These are phyloP conservation scores for Pseudonectria foliicola DNA, from an alignment of 2,329 filamentous ascomycete species.

Conservation along the genomic window DNA sequence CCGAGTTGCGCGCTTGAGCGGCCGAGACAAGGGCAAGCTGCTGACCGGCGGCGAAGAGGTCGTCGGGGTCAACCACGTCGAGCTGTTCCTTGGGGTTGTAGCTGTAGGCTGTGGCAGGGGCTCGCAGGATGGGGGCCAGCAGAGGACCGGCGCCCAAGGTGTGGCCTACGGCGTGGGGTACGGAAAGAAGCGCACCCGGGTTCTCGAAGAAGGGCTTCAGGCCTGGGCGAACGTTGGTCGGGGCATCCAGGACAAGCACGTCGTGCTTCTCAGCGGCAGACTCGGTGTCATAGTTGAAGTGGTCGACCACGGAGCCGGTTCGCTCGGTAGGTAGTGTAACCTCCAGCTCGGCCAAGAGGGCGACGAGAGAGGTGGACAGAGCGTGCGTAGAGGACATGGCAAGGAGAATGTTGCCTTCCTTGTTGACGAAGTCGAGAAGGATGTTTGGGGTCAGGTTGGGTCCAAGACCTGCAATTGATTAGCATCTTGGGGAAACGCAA, in stretches of 20 bases:
- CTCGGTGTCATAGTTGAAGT: constrained; percentile 83
- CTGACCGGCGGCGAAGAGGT: constrained; percentile 74
- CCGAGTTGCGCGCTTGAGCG: constrained; percentile 88
- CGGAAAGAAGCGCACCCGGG: constrained; percentile 57
- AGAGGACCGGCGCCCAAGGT: constrained; percentile 71
- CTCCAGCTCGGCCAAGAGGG: constrained; percentile 80
- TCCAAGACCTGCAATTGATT: constrained; percentile 59
- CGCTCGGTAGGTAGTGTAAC: constrained; percentile 82
- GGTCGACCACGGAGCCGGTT: constrained; percentile 80
- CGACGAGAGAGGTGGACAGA: constrained; percentile 65
- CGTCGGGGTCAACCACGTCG: constrained; percentile 57
- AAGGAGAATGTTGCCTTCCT: constrained; percentile 83
- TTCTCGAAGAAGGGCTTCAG: constrained; percentile 68
- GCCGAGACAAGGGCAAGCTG: constrained; percentile 82
- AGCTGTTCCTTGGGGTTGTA: constrained; percentile 88
- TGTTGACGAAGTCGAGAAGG: constrained; percentile 86
- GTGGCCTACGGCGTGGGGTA: constrained; percentile 76
- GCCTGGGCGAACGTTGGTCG: constrained; percentile 56
- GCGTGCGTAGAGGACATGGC: constrained; percentile 67
- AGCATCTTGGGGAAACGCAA: constrained; percentile 1
- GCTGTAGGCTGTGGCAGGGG: constrained; percentile 79
- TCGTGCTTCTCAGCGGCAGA: constrained; percentile 80
- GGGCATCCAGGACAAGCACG: constrained; percentile 70
- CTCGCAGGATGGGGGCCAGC: constrained; percentile 73
- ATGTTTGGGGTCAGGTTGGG: constrained; percentile 79